Conservation (phyloP, 768 basidiomycete species). For the Kwoniella bestiolae region DNA sequence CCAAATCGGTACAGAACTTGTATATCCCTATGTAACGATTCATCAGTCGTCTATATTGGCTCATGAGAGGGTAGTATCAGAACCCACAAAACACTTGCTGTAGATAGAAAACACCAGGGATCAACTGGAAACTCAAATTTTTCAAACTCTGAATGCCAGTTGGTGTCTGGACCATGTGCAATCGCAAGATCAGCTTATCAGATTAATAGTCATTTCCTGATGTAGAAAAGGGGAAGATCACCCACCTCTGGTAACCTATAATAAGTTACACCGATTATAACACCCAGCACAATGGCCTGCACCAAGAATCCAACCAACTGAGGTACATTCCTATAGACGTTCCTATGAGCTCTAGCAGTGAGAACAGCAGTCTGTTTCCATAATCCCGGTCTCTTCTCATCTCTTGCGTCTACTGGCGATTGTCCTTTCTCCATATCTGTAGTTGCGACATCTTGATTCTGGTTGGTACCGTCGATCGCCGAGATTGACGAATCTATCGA, state of each 20-base stretch:
- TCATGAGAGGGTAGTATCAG: constrained; percentile 34
- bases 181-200: not conserved
- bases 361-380: constrained; percentile 48
- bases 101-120: constrained; percentile 56
- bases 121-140: constrained; percentile 52
- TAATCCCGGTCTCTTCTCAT: constrained; percentile 42
- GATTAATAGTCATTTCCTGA: not conserved
- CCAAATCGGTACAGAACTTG: constrained; percentile 57
- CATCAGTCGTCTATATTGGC: not conserved
- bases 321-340: constrained; percentile 52
- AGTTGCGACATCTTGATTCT: not conserved
- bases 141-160: constrained; percentile 59
- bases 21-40: constrained; percentile 49
- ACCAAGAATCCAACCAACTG: constrained; percentile 36
- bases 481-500: constrained; percentile 17
- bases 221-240: not conserved
- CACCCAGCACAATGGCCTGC: constrained; percentile 43
- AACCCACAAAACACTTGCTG: constrained; percentile 44
- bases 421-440: not conserved
- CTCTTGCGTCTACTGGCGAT: constrained; percentile 10
- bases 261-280: constrained; percentile 59
- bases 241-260: constrained; percentile 57
- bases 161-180: constrained; percentile 42
- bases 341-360: constrained; percentile 45
- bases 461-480: not conserved